Conservation (phyloP, 164 flowering plant species). For the Kalanchoe fedtschenkoi region DNA sequence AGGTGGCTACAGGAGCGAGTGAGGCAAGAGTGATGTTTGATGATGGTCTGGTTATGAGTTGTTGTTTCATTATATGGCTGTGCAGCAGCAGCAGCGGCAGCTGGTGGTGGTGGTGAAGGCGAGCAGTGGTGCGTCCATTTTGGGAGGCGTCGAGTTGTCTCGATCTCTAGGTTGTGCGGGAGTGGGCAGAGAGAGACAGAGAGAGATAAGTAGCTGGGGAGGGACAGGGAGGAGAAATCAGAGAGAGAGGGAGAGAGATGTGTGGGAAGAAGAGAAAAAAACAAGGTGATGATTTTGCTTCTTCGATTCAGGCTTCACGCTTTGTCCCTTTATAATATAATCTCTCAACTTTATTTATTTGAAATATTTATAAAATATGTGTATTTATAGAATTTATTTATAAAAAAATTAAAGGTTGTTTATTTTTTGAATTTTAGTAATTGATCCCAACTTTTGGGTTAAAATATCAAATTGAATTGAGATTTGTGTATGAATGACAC, state of each 20-base stretch:
- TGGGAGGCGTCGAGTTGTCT: not conserved
- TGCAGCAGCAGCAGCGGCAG: too few relatives aligned
- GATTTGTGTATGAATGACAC: too few relatives aligned
- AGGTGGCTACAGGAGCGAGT: not conserved
- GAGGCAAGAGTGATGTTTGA: not conserved
- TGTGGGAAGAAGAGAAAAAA: too few relatives aligned
- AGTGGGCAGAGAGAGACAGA: not conserved
- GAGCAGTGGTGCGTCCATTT: not conserved
- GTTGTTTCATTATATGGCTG: not conserved
- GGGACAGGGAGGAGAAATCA: not conserved
- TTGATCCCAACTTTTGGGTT: too few relatives aligned
- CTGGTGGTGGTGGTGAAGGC: not conserved
- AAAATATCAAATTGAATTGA: too few relatives aligned
- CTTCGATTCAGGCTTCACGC: conserved; percentile 1
- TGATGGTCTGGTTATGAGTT: not conserved
- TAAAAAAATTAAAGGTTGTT: too few relatives aligned
- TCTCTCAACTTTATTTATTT: not conserved
- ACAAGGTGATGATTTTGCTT: not conserved
- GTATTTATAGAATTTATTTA: too few relatives aligned
- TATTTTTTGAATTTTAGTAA: too few relatives aligned
- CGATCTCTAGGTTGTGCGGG: too few relatives aligned
- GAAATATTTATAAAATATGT: too few relatives aligned
- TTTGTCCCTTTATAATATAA: conserved; percentile 6
- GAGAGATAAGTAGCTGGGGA: not conserved
- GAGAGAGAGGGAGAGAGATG: not conserved